These are phyloP conservation scores for Lentinula edodes DNA, from an alignment of 768 basidiomycete species.

Conservation along the genomic window DNA sequence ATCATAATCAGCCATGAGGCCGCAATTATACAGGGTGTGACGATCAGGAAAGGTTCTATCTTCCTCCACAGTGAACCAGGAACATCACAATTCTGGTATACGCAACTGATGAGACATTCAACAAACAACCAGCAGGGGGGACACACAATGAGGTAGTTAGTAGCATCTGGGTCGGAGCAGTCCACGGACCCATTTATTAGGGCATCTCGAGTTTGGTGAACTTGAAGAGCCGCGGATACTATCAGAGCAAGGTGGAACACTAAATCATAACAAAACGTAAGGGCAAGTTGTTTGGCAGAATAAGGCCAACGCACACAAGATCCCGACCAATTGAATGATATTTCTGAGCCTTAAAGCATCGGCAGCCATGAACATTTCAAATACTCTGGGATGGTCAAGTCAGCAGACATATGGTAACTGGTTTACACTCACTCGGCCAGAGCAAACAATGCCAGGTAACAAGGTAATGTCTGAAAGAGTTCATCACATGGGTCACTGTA, in stretches of 20 bases:
- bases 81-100: conserved; percentile 42
- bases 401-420: background rate
- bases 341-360: conserved; percentile 81
- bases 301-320: conserved; percentile 44
- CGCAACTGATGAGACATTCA: background rate
- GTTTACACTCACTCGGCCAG: conserved; percentile 61
- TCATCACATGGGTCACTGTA: conserved; percentile 1
- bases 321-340: conserved; percentile 71
- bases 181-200: conserved; percentile 31
- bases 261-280: conserved; percentile 17
- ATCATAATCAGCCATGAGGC: conserved; percentile 61
- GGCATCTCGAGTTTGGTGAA: conserved; percentile 67
- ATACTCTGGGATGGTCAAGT: conserved; percentile 43
- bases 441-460: conserved; percentile 80
- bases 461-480: conserved; percentile 60
- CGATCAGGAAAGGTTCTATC: conserved; percentile 65
- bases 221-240: conserved; percentile 69
- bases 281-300: no score
- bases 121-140: background rate
- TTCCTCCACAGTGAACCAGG: conserved; percentile 50
- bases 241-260: conserved; percentile 75
- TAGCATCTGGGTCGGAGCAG: conserved; percentile 24
- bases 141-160: conserved; percentile 34
- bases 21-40: conserved; percentile 64
- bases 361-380: conserved; percentile 74